Percentiles rank a stretch among this genome's conserved stretches.
phyloP scores from a whole-genome alignment of 306 rosid genomes.

The Cicer judaicum region DNA sequence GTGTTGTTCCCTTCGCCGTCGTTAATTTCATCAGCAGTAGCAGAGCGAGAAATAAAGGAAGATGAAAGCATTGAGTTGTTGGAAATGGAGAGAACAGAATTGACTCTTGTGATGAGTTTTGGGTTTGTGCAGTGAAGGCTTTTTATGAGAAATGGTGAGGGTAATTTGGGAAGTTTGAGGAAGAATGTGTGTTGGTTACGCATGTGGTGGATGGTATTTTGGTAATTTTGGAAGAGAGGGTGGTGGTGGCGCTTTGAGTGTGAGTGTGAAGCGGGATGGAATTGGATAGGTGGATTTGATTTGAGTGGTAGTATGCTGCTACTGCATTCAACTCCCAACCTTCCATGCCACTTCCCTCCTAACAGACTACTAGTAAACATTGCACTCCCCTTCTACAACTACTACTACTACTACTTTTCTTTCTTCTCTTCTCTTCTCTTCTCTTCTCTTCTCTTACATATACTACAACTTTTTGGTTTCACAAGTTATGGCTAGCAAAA shows the following conservation, averaged over 20 bases:
- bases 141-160: slow-evolving; percentile 35
- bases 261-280: slow-evolving; percentile 2
- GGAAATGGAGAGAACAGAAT: slow-evolving; percentile 25
- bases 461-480: too few relatives aligned
- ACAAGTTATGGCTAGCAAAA: too few relatives aligned
- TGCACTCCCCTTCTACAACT: too few relatives aligned
- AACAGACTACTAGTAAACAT: too few relatives aligned
- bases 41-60: slow-evolving; percentile 46
- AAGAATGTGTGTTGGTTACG: slow-evolving; percentile 41
- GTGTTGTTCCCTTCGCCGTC: neutral
- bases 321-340: neutral
- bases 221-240: slow-evolving; percentile 30
- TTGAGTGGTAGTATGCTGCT: slow-evolving; percentile 10
- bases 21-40: neutral
- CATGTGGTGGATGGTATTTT: slow-evolving; percentile 36
- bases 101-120: slow-evolving; percentile 18
- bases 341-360: too few relatives aligned
- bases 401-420: too few relatives aligned
- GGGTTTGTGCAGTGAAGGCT: slow-evolving; percentile 16
- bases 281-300: slow-evolving; percentile 43
- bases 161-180: slow-evolving; percentile 43
- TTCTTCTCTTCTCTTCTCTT: too few relatives aligned
- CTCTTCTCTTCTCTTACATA: too few relatives aligned
- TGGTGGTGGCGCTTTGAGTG: slow-evolving; percentile 6
- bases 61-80: slow-evolving; percentile 69